Conservation (phyloP, 495 filamentous ascomycete genomes). For the Neurospora sp. region DNA sequence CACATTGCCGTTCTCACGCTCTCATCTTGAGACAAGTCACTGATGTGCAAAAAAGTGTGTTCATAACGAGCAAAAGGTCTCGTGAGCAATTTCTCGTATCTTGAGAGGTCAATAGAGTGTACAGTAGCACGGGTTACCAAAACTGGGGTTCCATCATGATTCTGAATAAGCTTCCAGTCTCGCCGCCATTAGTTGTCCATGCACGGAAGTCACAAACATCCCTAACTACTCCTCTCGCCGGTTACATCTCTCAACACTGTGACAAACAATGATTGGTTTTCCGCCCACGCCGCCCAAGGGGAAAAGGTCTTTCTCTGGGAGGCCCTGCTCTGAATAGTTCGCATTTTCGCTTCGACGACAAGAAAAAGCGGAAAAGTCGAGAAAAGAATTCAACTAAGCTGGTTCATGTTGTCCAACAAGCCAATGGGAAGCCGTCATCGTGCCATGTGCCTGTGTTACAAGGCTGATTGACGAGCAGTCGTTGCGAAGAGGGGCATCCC, state of each 20-base stretch:
- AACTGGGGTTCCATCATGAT: not conserved
- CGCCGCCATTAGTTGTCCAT: not conserved
- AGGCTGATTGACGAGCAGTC: slow-evolving; percentile 10
- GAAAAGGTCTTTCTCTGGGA: not conserved
- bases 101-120: not conserved
- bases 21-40: not conserved
- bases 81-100: not conserved
- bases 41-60: not conserved
- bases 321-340: not conserved
- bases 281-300: not conserved
- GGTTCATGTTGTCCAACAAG: not conserved
- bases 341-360: not conserved
- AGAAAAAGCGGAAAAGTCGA: not conserved
- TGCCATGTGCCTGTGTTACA: slow-evolving; percentile 19
- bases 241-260: not conserved
- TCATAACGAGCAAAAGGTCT: not conserved
- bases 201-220: not conserved
- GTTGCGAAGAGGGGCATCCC: not conserved
- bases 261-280: not conserved
- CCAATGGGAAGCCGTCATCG: slow-evolving; percentile 15
- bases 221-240: not conserved
- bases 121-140: not conserved
- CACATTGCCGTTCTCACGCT: not conserved
- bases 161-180: not conserved
- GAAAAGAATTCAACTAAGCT: not conserved